Evolutionary conservation across 345 rosid species (phyloP), one percentile per base, ranked within the genome.

Genomic region (Salix koriyanagi): DNA sequence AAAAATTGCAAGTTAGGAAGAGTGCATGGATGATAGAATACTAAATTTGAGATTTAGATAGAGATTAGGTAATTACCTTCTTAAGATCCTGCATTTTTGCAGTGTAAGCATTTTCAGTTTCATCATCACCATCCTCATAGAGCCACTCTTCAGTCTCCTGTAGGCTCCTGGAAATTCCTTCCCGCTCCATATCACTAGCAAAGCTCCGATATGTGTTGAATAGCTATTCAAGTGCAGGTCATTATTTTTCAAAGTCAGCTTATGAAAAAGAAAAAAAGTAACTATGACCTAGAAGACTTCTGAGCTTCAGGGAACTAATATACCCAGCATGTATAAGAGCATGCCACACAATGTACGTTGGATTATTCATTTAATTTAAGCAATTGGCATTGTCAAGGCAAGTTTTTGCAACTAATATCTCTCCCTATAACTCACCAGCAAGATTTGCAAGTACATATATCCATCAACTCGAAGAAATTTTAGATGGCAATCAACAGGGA

Each of bases 61-160:
- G 67, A 54, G 34, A 34, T 36, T 30, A 36, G 50, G 12, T 70
- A 61, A 19, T 72, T 67, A 89, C 97, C 92, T 85, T 88, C 80
- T 83, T 87, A 52, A 92, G 85, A 65, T 87, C 88, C 69, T 87
- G 85, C 73, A 92, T 73, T 83, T 88, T 92, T 75, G 77, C 79
- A 19, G 81, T 58, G 70, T 92, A 90, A 67, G 87, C 85, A 82
- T 70, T 77, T 77, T 87, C 97, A 48, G 93, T 76, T 90, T 92
- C 97, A 83, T 92, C 95, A 71, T 79, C 86, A 50, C 95, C 95
- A 79, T 92, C 95, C 67, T 87, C 95, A 66, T 92, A 92, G 69
- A 92, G 90, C 97, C 94, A 92, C n/a, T 92, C 92, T 78, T 88
- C 93, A 65, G 92, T 90, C 86, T 92, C 88, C 64, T 83, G 89